A percentile compares a stretch with the other conserved stretches of the same genome.
Conservation (phyloP, 225 moss, liverwort and hornwort species). For the Ulota crispa region DNA sequence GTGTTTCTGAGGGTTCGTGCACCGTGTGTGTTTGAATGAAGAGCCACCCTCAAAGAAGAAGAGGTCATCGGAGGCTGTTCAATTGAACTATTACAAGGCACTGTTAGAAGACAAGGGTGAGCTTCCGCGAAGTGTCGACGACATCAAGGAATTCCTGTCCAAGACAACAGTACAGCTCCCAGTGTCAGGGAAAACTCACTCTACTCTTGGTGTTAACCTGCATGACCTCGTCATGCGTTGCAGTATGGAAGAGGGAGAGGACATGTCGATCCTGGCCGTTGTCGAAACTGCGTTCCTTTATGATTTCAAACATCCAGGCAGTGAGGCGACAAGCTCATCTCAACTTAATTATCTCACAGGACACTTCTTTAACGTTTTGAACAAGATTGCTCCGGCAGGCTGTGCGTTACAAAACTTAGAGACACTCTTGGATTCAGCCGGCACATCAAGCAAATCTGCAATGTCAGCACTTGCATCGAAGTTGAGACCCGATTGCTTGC, state of each 20-base stretch:
- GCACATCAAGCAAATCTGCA: no score
- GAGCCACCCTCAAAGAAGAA: conserved; percentile 14
- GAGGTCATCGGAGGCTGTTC: neutral
- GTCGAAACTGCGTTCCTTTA: no score
- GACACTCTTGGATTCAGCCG: no score
- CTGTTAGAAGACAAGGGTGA: neutral
- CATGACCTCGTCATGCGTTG: neutral
- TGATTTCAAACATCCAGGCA: neutral
- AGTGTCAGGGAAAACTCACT: neutral
- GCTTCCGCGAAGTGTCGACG: neutral
- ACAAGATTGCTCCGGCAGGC: neutral
- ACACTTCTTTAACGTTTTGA: neutral
- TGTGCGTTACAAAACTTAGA: no score
- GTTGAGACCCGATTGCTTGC: neutral
- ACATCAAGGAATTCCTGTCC: neutral
- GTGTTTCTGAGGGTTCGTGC: no score
- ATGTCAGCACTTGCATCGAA: neutral
- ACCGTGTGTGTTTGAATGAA: neutral
- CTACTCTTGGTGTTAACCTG: neutral
- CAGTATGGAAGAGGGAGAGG: neutral
- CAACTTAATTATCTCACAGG: neutral
- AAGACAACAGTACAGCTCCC: neutral
- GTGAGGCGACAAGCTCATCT: neutral
- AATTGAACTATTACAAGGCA: neutral
- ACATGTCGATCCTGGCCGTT: no score